phyloP scores from a whole-genome alignment of 202 grass and related monocot species.

The Schoenoplectus tabernaemontani region DNA sequence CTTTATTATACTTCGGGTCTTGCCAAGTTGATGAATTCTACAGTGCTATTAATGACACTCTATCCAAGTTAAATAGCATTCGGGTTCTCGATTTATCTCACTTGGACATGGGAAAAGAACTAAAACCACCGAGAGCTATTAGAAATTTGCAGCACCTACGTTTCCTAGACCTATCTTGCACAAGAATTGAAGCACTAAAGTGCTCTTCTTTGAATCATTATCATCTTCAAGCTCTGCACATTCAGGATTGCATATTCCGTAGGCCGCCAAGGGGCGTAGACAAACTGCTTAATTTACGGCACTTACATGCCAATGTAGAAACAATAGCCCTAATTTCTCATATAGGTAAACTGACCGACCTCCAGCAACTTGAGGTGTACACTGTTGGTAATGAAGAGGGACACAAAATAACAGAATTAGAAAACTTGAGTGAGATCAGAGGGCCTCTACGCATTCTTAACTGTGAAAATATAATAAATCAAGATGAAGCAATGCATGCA shows the following conservation, averaged over 20 bases:
- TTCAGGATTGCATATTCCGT: background rate
- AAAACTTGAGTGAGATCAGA: slow-evolving; percentile 21
- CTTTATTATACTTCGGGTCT: background rate
- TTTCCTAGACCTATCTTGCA: slow-evolving; percentile 30
- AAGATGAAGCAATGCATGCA: slow-evolving; percentile 8
- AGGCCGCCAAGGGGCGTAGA: background rate
- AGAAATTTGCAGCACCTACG: background rate
- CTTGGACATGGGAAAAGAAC: background rate
- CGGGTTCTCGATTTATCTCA: slow-evolving; percentile 32
- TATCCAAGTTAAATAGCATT: slow-evolving; percentile 16
- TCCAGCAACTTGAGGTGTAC: slow-evolving; percentile 24
- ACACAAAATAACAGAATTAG: slow-evolving; percentile 22
- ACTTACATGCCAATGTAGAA: background rate
- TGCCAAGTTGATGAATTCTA: background rate
- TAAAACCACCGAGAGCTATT: background rate
- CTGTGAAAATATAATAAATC: slow-evolving; percentile 10
- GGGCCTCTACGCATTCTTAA: background rate
- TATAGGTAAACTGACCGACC: slow-evolving; percentile 14
- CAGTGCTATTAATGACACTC: background rate
- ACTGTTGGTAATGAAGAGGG: background rate
- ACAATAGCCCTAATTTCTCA: background rate
- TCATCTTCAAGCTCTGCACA: background rate
- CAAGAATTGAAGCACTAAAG: background rate
- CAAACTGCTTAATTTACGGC: background rate
- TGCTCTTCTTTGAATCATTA: slow-evolving; percentile 5